Evolutionary conservation across 1,139 yeast genomes (phyloP).

Genomic region (Suhomyces chickasaworum): DNA sequence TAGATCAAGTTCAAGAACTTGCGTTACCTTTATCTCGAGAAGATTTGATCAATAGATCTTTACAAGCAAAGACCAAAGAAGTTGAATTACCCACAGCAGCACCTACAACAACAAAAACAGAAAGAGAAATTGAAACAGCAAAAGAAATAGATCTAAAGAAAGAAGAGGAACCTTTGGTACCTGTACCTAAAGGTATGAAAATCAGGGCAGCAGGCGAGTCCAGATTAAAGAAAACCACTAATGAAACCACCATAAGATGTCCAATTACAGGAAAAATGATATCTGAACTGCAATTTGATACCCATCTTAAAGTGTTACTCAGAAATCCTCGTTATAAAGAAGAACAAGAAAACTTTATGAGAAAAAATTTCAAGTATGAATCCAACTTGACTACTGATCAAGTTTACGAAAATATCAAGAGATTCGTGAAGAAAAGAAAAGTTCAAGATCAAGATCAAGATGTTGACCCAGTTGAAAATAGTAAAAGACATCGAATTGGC

Average conservation of each 20-base stretch:
- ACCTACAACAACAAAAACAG: background rate
- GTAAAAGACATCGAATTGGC: constrained; percentile 11
- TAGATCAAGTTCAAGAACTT: constrained; percentile 63
- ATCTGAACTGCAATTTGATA: constrained; percentile 71
- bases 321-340: constrained; percentile 79
- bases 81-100: constrained; percentile 15
- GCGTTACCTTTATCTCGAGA: constrained; percentile 62
- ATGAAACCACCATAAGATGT: constrained; percentile 55
- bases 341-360: constrained; percentile 65
- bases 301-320: constrained; percentile 69
- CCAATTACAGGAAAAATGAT: constrained; percentile 73
- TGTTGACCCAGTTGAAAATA: constrained; percentile 14
- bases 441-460: too few relatives aligned
- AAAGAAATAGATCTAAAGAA: too few relatives aligned
- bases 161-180: constrained; percentile 1
- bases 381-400: constrained; percentile 69
- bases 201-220: constrained; percentile 71
- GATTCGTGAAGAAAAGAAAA: constrained; percentile 51
- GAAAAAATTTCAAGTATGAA: constrained; percentile 57
- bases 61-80: constrained; percentile 42
- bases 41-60: constrained; percentile 62
- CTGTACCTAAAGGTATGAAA: constrained; percentile 58
- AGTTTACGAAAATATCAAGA: constrained; percentile 73
- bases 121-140: background rate
- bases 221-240: constrained; percentile 40